Base-by-base conservation (phyloP, 352 stramenopile genomes). In the Pythium sp. region DNA sequence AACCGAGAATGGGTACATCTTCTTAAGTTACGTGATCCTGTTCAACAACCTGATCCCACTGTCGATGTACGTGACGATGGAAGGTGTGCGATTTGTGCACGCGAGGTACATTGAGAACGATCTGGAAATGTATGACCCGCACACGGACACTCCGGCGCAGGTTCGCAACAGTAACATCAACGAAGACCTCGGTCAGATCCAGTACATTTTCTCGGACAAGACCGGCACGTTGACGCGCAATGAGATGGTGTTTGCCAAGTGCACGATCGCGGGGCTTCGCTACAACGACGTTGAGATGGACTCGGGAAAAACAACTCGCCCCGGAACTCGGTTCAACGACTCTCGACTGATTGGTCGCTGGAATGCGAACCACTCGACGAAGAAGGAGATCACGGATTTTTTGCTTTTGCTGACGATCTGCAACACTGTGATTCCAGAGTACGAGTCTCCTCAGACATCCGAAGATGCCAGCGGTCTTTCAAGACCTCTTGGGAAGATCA, bases 11-110 rank as follows among this genome's bases (percentile, higher is more conserved):
- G 83, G 86, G 66, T 96, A 94, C 70, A 94, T 96, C 64, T 97
- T 97, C 67, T 71, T 97, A 58, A 95, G 85, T 78, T 97, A 94
- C 65, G 81, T 97, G 58, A 95, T 97, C 51, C 67, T 97, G 51
- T 96, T 95, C 70, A 96, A 96, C 56, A 97, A 98, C 68, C 92
- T 99, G 69, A 90, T 99, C 14, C 97, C 97, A 6, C 89, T 99
- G 34, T 98, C 88, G 11, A 92, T 97, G 84, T 97, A 97, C 63
- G 90, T 97, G 55, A 95, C 89, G 41, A 95, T 95, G 83, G 89
- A 96, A 76, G 82, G 85, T 51, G 88, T 96, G n/a, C 86, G 87
- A 11, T 95, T 96, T 58, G 84, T 93, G 38, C 87, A 96, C 59
- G 89, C 87, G 6, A 75, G 85, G 5, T 94, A 94, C 47, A 97